These are phyloP conservation scores for Fusarium clavum DNA, from an alignment of 2,329 filamentous ascomycete species.

Conservation along the genomic window DNA sequence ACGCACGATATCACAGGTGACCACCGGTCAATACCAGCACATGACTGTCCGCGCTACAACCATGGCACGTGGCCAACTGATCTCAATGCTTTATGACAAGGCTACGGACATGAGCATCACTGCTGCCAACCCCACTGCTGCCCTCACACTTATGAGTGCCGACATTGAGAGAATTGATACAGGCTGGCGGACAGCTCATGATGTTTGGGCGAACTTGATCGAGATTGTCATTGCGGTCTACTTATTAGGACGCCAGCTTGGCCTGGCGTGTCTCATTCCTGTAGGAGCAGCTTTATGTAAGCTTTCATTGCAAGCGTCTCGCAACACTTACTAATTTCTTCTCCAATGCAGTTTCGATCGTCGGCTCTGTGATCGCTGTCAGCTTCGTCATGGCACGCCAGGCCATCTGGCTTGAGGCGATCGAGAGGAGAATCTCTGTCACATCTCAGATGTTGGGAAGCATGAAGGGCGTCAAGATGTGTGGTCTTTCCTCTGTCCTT, in stretches of 20 bases:
- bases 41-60: slow-evolving; percentile 46
- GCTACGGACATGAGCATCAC: slow-evolving; percentile 46
- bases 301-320: accelerated
- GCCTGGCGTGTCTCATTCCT: slow-evolving; percentile 26
- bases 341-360: slow-evolving; percentile 28
- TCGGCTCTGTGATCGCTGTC: slow-evolving; percentile 42
- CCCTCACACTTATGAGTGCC: slow-evolving; percentile 59
- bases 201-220: slow-evolving; percentile 55
- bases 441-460: slow-evolving; percentile 46
- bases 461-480: slow-evolving; percentile 52
- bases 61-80: slow-evolving; percentile 49
- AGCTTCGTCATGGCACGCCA: slow-evolving; percentile 45
- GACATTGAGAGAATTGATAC: slow-evolving; percentile 57
- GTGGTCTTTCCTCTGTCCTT: slow-evolving; percentile 41
- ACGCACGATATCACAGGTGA: not conserved
- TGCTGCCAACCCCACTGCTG: slow-evolving; percentile 50
- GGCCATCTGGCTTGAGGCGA: slow-evolving; percentile 45
- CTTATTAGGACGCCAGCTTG: slow-evolving; percentile 56
- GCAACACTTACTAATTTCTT: not conserved
- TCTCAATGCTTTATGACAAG: slow-evolving; percentile 46
- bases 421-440: slow-evolving; percentile 45
- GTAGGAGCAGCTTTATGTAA: slow-evolving; percentile 34
- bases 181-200: slow-evolving; percentile 54
- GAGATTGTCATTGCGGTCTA: slow-evolving; percentile 59
- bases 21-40: slow-evolving; percentile 28